Evolutionary conservation across 2,329 filamentous ascomycete genomes (phyloP).

Genomic region (Dactylella cylindrospora): DNA sequence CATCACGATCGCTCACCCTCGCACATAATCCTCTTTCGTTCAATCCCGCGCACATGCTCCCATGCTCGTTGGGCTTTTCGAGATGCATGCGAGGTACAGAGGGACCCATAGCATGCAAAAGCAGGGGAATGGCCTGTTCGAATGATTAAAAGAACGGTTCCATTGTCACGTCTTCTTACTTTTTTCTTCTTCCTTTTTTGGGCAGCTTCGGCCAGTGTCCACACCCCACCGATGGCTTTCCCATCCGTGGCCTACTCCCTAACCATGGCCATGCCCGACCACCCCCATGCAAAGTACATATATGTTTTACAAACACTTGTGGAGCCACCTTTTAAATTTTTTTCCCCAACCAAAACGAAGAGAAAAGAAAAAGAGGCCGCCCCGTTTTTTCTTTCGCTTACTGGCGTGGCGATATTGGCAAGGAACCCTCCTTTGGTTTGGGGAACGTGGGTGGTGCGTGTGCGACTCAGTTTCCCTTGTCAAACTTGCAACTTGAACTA

Average conservation of each 20-base stretch:
- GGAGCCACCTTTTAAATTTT: conserved; percentile 11
- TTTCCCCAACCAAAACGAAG: conserved; percentile 20
- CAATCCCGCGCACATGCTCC: not conserved
- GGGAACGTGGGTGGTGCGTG: not conserved
- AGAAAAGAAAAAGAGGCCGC: conserved; percentile 17
- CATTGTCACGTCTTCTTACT: not conserved
- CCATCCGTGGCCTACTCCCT: not conserved
- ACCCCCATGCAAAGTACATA: no score
- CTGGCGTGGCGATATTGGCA: not conserved
- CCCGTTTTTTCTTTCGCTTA: conserved; percentile 44
- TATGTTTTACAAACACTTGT: no score
- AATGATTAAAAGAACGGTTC: not conserved
- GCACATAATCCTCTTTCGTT: not conserved
- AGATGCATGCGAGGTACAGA: conserved; percentile 36
- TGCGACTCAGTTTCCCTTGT: not conserved
- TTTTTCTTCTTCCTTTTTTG: not conserved
- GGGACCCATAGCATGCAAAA: conserved; percentile 20
- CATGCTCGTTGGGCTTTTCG: not conserved
- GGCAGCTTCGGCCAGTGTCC: conserved; percentile 29
- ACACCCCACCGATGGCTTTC: not conserved
- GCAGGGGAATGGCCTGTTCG: conserved; percentile 14
- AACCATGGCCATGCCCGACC: not conserved
- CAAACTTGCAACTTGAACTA: not conserved
- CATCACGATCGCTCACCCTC: not conserved
- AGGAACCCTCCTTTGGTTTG: not conserved